phyloP scores from a whole-genome alignment of 306 rosid species.

The Myrica gale region DNA sequence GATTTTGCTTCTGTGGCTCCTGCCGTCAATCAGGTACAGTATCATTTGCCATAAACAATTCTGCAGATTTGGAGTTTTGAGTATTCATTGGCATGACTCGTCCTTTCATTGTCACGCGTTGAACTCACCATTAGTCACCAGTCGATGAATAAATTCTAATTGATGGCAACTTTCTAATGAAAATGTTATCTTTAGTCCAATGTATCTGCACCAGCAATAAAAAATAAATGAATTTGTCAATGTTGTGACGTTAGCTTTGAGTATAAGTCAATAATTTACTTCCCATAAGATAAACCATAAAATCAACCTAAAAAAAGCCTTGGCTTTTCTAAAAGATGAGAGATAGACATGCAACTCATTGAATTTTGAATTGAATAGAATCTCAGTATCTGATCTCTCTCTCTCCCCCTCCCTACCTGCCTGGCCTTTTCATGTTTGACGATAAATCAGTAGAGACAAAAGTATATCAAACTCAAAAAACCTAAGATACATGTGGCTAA shows the following conservation, averaged over 20 bases:
- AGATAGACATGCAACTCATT: too few relatives aligned
- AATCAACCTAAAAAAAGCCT: not conserved
- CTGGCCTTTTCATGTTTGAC: not conserved
- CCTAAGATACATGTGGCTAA: not conserved
- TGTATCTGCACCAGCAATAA: not conserved
- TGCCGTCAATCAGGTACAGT: constrained; percentile 69
- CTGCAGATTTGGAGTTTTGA: not conserved
- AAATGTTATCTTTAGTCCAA: not conserved
- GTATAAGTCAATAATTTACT: not conserved
- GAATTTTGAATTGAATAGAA: too few relatives aligned
- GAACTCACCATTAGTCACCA: not conserved
- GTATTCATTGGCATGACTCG: not conserved
- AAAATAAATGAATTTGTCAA: not conserved
- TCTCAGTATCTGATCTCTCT: too few relatives aligned
- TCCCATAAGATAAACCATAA: not conserved
- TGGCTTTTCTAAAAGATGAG: not conserved
- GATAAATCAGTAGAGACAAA: not conserved
- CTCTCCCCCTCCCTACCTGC: too few relatives aligned
- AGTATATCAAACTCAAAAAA: not conserved
- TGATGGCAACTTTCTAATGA: not conserved
- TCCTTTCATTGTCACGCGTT: not conserved
- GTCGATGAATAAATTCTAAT: not conserved
- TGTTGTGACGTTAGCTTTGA: constrained; percentile 5
- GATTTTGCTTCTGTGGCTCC: constrained; percentile 68
- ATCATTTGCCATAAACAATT: not conserved